Conservation (phyloP, 208 protist species). For the Trypanosoma avium region DNA sequence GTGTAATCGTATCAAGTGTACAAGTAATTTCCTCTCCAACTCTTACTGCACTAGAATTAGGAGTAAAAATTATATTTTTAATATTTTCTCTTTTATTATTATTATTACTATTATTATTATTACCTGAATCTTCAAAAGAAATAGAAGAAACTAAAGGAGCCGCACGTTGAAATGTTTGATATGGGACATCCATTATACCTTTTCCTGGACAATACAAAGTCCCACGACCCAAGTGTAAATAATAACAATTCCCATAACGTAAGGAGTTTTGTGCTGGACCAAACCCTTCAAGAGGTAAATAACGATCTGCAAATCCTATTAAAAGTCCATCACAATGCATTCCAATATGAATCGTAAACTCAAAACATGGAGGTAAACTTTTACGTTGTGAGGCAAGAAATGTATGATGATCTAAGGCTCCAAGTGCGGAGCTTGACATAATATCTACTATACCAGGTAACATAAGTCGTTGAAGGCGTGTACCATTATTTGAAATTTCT, state of each 20-base stretch:
- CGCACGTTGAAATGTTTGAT: slow-evolving; percentile 5
- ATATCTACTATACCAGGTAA: slow-evolving; percentile 23
- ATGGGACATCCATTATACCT: slow-evolving; percentile 24
- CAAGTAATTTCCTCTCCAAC: slow-evolving; percentile 47
- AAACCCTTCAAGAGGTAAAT: slow-evolving; percentile 53
- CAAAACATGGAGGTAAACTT: slow-evolving; percentile 20
- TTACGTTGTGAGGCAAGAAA: slow-evolving; percentile 14
- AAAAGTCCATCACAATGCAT: slow-evolving; percentile 29
- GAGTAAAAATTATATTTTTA: neutral
- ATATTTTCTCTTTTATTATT: neutral
- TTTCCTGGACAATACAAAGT: slow-evolving; percentile 36
- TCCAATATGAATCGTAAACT: slow-evolving; percentile 17
- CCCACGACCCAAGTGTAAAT: slow-evolving; percentile 36
- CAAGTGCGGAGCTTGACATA: slow-evolving; percentile 33
- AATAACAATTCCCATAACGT: slow-evolving; percentile 47
- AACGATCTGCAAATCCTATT: slow-evolving; percentile 54
- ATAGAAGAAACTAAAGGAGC: no score
- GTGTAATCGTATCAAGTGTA: slow-evolving; percentile 22
- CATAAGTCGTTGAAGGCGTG: slow-evolving; percentile 18
- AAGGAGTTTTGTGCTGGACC: slow-evolving; percentile 37
- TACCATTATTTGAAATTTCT: slow-evolving; percentile 17
- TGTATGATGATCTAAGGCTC: slow-evolving; percentile 36
- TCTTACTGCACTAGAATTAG: slow-evolving; percentile 12
- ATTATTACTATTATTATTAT: neutral
- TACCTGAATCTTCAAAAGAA: neutral